These are phyloP conservation scores for Catunica adiposa DNA, from an alignment of 2,329 filamentous ascomycete species.

Conservation along the genomic window DNA sequence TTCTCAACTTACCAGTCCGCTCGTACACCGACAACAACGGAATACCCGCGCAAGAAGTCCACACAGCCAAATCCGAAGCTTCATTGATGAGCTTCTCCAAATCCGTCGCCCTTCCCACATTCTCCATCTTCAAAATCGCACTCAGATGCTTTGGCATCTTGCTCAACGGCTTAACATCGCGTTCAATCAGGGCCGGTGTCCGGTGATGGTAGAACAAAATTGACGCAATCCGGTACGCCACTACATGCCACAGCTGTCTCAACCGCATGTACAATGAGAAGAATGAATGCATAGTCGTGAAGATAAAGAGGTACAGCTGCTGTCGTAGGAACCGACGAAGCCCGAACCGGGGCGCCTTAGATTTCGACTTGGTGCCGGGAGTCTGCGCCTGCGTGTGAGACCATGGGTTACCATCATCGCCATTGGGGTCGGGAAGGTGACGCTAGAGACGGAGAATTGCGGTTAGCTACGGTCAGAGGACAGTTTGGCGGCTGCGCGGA, in stretches of 20 bases:
- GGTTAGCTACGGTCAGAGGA: constrained; percentile 10
- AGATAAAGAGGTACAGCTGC: constrained; percentile 50
- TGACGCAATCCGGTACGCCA: constrained; percentile 61
- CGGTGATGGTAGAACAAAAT: constrained; percentile 90
- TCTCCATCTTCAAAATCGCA: constrained; percentile 61
- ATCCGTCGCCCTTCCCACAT: constrained; percentile 50
- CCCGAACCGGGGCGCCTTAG: constrained; percentile 30
- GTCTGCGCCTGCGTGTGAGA: constrained; percentile 11
- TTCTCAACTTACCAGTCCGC: constrained; percentile 50
- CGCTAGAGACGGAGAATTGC: constrained; percentile 4
- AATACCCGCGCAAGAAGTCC: constrained; percentile 83
- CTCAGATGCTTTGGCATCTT: constrained; percentile 75
- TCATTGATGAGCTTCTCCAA: constrained; percentile 77
- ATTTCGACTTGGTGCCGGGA: constrained; percentile 13
- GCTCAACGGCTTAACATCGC: constrained; percentile 60
- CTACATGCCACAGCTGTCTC: constrained; percentile 61
- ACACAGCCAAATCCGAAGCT: constrained; percentile 78
- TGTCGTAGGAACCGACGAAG: constrained; percentile 44
- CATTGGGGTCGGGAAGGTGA: constrained; percentile 17
- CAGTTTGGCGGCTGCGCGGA: not conserved
- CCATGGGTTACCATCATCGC: constrained; percentile 22
- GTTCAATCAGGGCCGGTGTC: constrained; percentile 79
- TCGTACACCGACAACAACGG: constrained; percentile 83
- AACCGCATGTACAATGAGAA: constrained; percentile 81
- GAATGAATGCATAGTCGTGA: constrained; percentile 55